Conservation (phyloP, 73 alveolate genomes). For the Effrenium voratum region DNA sequence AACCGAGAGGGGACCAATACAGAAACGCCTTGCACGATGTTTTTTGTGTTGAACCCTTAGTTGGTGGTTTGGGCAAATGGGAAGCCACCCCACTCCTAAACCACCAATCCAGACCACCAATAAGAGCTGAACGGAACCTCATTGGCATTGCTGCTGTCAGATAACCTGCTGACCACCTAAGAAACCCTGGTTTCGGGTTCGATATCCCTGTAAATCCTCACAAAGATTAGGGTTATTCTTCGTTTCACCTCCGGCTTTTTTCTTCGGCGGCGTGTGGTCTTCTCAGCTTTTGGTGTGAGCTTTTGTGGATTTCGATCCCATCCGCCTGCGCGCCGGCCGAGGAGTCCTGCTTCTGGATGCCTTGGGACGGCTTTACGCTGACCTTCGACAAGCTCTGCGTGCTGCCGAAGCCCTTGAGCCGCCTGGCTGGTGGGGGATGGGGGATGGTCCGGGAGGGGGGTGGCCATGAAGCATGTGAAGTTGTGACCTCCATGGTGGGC, state of each 20-base stretch:
- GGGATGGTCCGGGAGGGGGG: not conserved
- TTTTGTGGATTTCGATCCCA: no score
- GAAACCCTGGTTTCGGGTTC: not conserved
- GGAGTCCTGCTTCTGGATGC: conserved; percentile 93
- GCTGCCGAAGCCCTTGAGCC: conserved; percentile 74
- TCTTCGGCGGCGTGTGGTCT: not conserved
- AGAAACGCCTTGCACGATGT: no score
- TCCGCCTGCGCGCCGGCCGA: no score
- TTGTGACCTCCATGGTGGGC: not conserved
- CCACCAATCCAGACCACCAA: no score
- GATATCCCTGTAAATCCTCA: not conserved
- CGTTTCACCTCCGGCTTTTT: not conserved
- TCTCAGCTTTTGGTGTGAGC: not conserved
- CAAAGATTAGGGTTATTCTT: not conserved
- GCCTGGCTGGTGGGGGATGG: not conserved
- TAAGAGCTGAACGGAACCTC: no score
- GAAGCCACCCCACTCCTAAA: no score
- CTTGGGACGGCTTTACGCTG: conserved; percentile 62
- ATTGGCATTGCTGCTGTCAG: no score
- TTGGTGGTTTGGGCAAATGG: no score
- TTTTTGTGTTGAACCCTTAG: no score
- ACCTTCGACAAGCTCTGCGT: conserved; percentile 88
- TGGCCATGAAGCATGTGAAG: not conserved
- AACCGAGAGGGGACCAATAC: no score
- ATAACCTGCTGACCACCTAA: no score